These are phyloP conservation scores for Cryptosporidium muris DNA, from an alignment of 169 alveolate species.

Conservation along the genomic window DNA sequence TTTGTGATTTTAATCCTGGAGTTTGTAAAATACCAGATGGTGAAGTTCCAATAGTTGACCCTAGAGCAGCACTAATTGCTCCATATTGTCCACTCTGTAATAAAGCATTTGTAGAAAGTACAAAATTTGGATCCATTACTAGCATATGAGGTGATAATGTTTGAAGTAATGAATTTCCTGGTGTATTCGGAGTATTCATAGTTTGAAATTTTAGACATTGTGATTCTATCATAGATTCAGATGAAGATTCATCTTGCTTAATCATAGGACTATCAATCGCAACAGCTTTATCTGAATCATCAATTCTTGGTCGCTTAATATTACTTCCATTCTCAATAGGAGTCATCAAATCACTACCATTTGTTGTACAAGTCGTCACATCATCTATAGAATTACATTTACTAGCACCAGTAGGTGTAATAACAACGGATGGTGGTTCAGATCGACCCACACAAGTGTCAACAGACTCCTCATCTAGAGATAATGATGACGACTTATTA, in stretches of 20 bases:
- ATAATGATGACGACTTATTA: not conserved
- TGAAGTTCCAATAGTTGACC: not conserved
- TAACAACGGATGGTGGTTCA: constrained; percentile 42
- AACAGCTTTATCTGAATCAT: constrained; percentile 4
- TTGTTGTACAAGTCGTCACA: constrained; percentile 62
- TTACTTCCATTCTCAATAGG: constrained; percentile 27
- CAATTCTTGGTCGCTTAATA: constrained; percentile 48
- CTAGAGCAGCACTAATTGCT: not conserved
- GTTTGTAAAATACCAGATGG: not conserved
- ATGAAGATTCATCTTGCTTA: no score
- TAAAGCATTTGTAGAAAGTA: no score
- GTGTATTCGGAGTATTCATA: no score
- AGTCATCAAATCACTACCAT: constrained; percentile 24
- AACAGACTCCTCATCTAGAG: constrained; percentile 46
- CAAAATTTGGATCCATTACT: not conserved
- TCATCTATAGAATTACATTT: constrained; percentile 52
- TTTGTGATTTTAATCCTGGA: no score
- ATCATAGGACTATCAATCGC: not conserved
- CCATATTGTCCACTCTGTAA: no score
- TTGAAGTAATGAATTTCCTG: no score
- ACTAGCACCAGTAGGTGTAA: constrained; percentile 69
- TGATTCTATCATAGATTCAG: no score
- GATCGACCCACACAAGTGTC: not conserved
- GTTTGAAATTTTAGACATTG: no score
- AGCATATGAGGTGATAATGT: no score